Conservation (phyloP, 495 filamentous ascomycete species). For the Daldinia vernicosa region DNA sequence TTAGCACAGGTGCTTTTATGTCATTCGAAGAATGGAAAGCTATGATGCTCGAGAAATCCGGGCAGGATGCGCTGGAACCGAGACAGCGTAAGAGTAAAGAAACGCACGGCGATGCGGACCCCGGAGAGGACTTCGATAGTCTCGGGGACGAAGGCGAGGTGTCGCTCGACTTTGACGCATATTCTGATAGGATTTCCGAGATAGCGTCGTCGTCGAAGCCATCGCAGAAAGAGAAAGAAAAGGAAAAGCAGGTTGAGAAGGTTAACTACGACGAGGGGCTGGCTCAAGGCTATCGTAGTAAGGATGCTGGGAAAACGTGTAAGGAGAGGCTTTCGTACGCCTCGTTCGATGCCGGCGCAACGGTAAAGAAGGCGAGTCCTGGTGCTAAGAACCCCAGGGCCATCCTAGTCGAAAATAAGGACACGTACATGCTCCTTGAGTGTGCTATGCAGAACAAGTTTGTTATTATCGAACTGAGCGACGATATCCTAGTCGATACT, state of each 20-base stretch:
- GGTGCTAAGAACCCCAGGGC: constrained; percentile 83
- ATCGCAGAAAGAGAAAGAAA: constrained; percentile 52
- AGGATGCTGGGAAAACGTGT: constrained; percentile 92
- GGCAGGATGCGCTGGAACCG: constrained; percentile 81
- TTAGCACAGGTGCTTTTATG: constrained; percentile 87
- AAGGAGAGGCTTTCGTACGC: constrained; percentile 95
- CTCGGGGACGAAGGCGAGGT: constrained; percentile 89
- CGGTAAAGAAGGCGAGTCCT: constrained; percentile 86
- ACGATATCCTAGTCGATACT: constrained; percentile 95
- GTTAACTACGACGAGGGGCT: constrained; percentile 57
- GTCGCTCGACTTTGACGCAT: constrained; percentile 82
- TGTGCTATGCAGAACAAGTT: constrained; percentile 90
- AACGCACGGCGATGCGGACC: constrained; percentile 47
- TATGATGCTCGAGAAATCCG: constrained; percentile 86
- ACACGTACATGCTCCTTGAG: constrained; percentile 97
- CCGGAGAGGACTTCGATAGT: constrained; percentile 45
- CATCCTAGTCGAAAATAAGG: constrained; percentile 94
- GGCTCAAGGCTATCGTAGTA: constrained; percentile 70
- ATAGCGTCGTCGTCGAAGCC: constrained; percentile 46
- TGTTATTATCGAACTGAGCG: constrained; percentile 84
- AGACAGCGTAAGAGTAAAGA: constrained; percentile 60
- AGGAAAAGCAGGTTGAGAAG: constrained; percentile 55
- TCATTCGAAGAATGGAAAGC: constrained; percentile 99
- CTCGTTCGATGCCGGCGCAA: constrained; percentile 95
- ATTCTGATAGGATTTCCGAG: constrained; percentile 56